phyloP scores from a whole-genome alignment of 1,284 basidiomycete genomes.

The Ganoderma sp. region DNA sequence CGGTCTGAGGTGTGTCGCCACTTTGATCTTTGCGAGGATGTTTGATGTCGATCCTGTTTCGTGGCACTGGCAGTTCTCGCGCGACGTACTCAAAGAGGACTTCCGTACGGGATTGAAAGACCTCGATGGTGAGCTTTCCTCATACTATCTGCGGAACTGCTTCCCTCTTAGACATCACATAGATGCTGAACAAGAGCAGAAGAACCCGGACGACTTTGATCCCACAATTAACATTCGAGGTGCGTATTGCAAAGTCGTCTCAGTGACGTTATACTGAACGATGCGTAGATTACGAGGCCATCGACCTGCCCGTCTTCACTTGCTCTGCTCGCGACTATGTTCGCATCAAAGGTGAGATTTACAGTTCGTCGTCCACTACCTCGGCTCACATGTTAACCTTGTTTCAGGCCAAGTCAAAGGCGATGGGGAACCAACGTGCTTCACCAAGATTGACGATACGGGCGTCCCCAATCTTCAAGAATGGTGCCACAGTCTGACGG shows the following conservation, averaged over 20 bases:
- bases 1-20: constrained; percentile 54
- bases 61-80: constrained; percentile 58
- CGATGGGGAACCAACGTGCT: constrained; percentile 62
- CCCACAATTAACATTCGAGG: constrained; percentile 56
- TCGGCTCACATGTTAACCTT: neutral
- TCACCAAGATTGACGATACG: constrained; percentile 58
- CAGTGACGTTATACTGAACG: constrained; percentile 1
- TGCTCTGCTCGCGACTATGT: constrained; percentile 67
- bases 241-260: constrained; percentile 36
- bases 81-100: constrained; percentile 62
- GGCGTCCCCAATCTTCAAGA: constrained; percentile 60
- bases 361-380: too few relatives aligned
- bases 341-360: constrained; percentile 23
- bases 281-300: constrained; percentile 57
- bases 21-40: neutral
- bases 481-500: constrained; percentile 64
- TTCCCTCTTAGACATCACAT: neutral
- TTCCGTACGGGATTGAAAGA: constrained; percentile 64
- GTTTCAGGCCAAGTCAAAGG: constrained; percentile 57
- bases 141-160: neutral
- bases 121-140: constrained; percentile 52
- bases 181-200: constrained; percentile 62
- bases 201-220: constrained; percentile 62
- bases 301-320: constrained; percentile 67
- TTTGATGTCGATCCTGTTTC: neutral